Base-by-base conservation (phyloP, 2,329 filamentous ascomycete species). In the Pestalotiopsis sp. region DNA sequence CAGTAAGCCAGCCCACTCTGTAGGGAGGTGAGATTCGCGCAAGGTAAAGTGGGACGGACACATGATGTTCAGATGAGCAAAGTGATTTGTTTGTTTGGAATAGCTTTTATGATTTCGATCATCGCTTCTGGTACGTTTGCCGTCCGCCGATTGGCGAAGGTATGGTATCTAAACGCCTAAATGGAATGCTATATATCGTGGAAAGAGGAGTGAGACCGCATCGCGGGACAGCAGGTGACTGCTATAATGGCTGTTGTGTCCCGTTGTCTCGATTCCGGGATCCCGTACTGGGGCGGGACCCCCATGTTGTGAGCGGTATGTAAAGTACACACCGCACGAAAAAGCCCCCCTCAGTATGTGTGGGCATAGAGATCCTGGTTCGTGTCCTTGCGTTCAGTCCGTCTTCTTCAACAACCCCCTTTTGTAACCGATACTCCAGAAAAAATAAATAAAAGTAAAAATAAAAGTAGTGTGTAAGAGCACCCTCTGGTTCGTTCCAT, bases 41-140 rank as follows among this genome's bases (percentile, higher is more conserved):
- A 14, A 49, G 41, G 41, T 49, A 49, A 49, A 58, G 56, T 23
- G 56, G 25, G 56, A 58, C 56, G 20, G 12, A 23, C 31, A 23
- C 12, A 23, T 58, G 14, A 20, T 58, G 20, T 58, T 58, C 20
- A 58, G 49, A 36, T 36, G 31, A 56, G 49, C 20, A 56, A 56
- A 56, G 20, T 17, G 17, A 13, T n/a, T 7, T n/a, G 41, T 49
- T 49, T 49, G 14, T 49, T 70, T 75, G 5, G 12, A 41, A 49
- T n/a, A 63, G 31, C 41, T 49, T 41, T 41, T 49, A 11, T 63
- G 73, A 73, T 76, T 72, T 17, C 17, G 72, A 73, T 71, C 70
- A 74, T 75, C 68, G 69, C 72, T 72, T 71, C 72, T 70, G 70
- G 74, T 75, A 75, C 73, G 69, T 76, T 68, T 73, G 74, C 73